Conservation (phyloP, 1,284 basidiomycete genomes). For the Melampsora americana region DNA sequence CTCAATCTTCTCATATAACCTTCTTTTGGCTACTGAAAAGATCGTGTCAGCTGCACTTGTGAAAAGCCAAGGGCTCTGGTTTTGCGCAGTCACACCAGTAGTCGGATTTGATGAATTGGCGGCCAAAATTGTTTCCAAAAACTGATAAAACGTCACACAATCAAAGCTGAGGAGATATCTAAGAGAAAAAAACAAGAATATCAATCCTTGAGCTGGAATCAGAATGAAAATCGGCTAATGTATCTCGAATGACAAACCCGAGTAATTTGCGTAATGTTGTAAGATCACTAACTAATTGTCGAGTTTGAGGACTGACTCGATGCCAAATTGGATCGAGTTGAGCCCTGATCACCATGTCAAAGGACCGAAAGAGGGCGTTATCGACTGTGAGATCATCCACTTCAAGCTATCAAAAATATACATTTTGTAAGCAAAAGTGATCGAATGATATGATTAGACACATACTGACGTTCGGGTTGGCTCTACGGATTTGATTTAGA, state of each 20-base stretch:
- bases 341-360: constrained; percentile 81
- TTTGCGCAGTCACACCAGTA: constrained; percentile 54
- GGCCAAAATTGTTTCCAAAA: constrained; percentile 83
- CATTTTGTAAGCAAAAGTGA: neutral
- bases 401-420: constrained; percentile 65
- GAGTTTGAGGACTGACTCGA: constrained; percentile 84
- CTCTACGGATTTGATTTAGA: constrained; percentile 81
- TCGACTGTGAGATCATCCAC: constrained; percentile 89
- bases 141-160: constrained; percentile 81
- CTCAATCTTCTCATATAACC: constrained; percentile 64
- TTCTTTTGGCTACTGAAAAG: constrained; percentile 73
- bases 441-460: neutral
- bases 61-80: constrained; percentile 79
- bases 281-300: constrained; percentile 84
- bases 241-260: neutral
- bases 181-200: constrained; percentile 43
- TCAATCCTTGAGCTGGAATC: neutral
- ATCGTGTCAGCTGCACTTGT: constrained; percentile 85
- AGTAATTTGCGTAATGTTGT: constrained; percentile 79
- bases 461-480: constrained; percentile 69
- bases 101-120: constrained; percentile 62
- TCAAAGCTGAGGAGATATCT: constrained; percentile 89
- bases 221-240: neutral
- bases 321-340: constrained; percentile 95
- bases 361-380: constrained; percentile 89